These are phyloP conservation scores for Sordariomycetes sp. DNA, from an alignment of 2,329 filamentous ascomycete species.

Conservation along the genomic window DNA sequence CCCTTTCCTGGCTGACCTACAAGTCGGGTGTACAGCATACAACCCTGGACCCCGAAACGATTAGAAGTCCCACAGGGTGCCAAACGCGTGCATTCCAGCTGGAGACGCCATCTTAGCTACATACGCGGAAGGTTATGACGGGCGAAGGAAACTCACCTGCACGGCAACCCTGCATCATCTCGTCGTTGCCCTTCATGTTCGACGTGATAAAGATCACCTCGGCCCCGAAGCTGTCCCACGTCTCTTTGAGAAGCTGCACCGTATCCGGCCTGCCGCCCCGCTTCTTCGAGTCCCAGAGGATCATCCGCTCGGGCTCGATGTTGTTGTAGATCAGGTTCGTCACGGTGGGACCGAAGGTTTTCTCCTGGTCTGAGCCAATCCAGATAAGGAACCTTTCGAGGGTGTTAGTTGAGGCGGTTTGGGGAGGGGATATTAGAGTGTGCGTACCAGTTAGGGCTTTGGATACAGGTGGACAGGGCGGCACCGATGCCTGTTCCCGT, in stretches of 20 bases:
- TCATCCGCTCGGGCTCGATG: constrained; percentile 28
- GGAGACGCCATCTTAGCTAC: neutral
- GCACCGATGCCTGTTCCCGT: constrained; percentile 29
- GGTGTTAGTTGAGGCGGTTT: neutral
- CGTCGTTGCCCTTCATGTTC: constrained; percentile 27
- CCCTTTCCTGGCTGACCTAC: too few relatives aligned
- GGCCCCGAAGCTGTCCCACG: constrained; percentile 25
- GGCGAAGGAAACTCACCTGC: constrained; percentile 14
- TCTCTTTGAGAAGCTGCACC: constrained; percentile 24
- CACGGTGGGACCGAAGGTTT: constrained; percentile 27
- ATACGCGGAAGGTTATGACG: constrained; percentile 12
- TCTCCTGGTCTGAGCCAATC: constrained; percentile 29
- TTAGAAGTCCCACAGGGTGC: constrained; percentile 28
- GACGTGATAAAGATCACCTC: constrained; percentile 32
- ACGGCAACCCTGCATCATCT: constrained; percentile 29
- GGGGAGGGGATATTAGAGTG: neutral
- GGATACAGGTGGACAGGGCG: constrained; percentile 28
- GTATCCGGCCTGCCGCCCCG: constrained; percentile 25
- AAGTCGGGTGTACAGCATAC: too few relatives aligned
- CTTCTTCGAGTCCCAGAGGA: constrained; percentile 29
- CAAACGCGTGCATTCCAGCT: constrained; percentile 25
- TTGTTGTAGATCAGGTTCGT: constrained; percentile 23
- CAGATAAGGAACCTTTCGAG: constrained; percentile 27
- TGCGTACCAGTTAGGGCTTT: constrained; percentile 22
- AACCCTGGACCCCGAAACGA: neutral